Evolutionary conservation across 2,329 filamentous ascomycete genomes (phyloP), one percentile per base, ranked within the genome.

Genomic region (Paramyrothecium sp.): DNA sequence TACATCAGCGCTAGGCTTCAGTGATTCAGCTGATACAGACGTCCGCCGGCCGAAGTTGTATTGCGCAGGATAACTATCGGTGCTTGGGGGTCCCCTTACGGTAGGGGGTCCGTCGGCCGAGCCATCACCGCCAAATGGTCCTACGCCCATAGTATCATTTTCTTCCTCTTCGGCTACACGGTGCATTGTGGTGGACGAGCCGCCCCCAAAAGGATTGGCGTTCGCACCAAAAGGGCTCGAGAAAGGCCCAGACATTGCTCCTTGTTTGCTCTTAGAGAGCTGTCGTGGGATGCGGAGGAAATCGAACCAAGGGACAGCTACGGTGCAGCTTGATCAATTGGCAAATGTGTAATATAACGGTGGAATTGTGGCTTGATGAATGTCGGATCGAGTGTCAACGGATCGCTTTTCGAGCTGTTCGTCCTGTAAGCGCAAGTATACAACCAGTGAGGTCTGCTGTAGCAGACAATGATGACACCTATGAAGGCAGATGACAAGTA

Each of bases 21-120:
- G 82, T 2, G 94, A 97, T 76, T 99, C 95, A 53, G 95, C 95
- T 46, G 95, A 98, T 54, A 99, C 95, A 3, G 95, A 98, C 44
- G 93, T 97, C 67, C 95, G 91, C 62, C 95, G 90, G 66, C 87
- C 90, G 75, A 97, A 89, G 73, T 96, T 96, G 78, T 97, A 98
- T 73, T 98, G 93, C 65, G 86, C 89, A 56, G 95, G 95, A 70
- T 97, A 91, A 66, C 86, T 87, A 63, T 91, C 87, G 44, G 83
- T 77, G 59, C 85, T 84, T 57, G 82, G 81, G 21, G 79, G 71
- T 65, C 73, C 74, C 71, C 81, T 70, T 65, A 79, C 68, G 58
- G 78, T 76, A 16, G 79, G 75, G 20, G 79, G 78, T 20, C 70
- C 65, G 48, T 84, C 81, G 26, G 73, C 63, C 34, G 73, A 72